Evolutionary conservation across 2,329 filamentous ascomycete species (phyloP), one percentile per base, ranked within the genome.

Genomic region (Aureobasidium mangrovei): DNA sequence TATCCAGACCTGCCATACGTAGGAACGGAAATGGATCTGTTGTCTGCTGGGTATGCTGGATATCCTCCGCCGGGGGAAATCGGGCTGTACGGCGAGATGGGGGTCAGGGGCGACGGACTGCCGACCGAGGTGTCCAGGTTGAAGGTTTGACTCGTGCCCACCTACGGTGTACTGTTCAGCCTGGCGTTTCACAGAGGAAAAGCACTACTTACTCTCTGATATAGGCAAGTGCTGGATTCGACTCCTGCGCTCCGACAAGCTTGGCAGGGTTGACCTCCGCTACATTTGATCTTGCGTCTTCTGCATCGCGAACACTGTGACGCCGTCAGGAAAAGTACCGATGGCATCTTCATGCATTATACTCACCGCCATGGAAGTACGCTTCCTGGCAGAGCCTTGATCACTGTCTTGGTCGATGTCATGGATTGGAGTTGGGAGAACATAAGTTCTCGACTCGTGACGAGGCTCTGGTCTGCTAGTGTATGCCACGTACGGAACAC

Each of bases 211-310:
- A 95, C 91, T 70, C 91, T 80, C 59, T 94, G 74, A 65, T 95
- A 96, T 55, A 84, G 80, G 67, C 91, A 96, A 4, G 77, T 64
- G 2, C 61, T 67, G 49, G 72, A 74, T 26, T 84, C 80, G 28
- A 79, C 74, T 9, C 86, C 85, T 51, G 91, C 85, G 58, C 77
- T 82, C 63, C 82, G 85, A 74, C 91, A 97, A 68, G 91, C 95
- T 8, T 79, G 75, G 70, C 91, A 97, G n/a, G 86, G 86, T 33
- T 79, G 76, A 66, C 95, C 89, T 41, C 91, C 91, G 64, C 87
- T 95, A 73, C 91, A 97, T 62, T 88, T 85, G 63, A 97, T 97
- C 76, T 97, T 97, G 56, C 91, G 82, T 72, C 91, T 91, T 57
- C 91, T 83, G 70, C 91, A 97, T 61, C 91, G 83, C 35, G 83